These are phyloP conservation scores for Mycena kentingensis DNA, from an alignment of 768 basidiomycete genomes.

Conservation along the genomic window DNA sequence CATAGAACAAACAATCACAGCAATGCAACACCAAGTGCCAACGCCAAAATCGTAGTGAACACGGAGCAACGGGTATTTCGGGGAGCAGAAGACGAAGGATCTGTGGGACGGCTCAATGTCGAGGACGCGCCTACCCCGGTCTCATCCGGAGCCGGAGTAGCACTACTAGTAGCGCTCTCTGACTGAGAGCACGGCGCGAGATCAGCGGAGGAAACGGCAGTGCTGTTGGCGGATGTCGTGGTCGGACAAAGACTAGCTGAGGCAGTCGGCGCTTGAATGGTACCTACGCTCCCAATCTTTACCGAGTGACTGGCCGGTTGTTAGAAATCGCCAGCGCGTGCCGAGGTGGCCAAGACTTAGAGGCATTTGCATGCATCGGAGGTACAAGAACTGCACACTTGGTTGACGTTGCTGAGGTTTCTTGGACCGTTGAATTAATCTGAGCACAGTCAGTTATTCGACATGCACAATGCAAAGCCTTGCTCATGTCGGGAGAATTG, in stretches of 20 bases:
- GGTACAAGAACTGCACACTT: constrained; percentile 14
- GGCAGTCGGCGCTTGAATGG: neutral
- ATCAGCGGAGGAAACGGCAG: too few relatives aligned
- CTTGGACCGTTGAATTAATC: constrained; percentile 4
- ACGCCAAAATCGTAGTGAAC: too few relatives aligned
- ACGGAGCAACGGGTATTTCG: too few relatives aligned
- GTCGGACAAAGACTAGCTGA: neutral
- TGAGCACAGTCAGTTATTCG: neutral
- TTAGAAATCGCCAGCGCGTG: neutral
- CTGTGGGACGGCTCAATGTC: too few relatives aligned
- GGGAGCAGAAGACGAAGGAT: too few relatives aligned
- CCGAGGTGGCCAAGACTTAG: constrained; percentile 7
- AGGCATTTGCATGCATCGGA: constrained; percentile 13
- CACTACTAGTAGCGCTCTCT: too few relatives aligned
- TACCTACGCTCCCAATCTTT: constrained; percentile 1
- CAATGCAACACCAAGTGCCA: too few relatives aligned
- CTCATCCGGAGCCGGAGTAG: too few relatives aligned
- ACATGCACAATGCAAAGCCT: constrained; percentile 8
- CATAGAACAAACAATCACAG: too few relatives aligned
- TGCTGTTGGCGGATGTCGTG: too few relatives aligned
- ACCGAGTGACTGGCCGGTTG: neutral
- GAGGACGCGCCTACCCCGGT: too few relatives aligned
- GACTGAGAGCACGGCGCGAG: too few relatives aligned
- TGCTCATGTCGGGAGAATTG: constrained; percentile 9
- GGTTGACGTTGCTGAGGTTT: constrained; percentile 18